Conservation (phyloP, 2,329 filamentous ascomycete genomes). For the Xylariaceae sp. region DNA sequence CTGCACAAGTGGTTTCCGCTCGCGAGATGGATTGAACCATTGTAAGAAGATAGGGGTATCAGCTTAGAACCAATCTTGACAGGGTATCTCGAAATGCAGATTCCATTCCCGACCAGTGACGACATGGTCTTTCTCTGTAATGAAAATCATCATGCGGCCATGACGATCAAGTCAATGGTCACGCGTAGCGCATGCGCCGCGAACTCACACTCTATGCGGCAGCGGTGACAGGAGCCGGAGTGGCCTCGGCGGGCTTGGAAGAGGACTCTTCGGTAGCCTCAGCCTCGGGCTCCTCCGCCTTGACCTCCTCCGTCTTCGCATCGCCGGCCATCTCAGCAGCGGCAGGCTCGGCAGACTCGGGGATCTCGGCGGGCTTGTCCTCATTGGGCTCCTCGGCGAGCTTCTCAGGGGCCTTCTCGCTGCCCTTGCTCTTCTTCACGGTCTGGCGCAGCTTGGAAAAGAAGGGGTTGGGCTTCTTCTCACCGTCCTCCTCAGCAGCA, state of each 20-base stretch:
- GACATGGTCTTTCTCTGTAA: constrained; percentile 29
- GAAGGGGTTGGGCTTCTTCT: constrained; percentile 51
- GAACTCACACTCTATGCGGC: constrained; percentile 31
- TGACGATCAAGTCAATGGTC: constrained; percentile 14
- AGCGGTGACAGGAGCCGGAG: constrained; percentile 31
- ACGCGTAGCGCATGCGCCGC: constrained; percentile 16
- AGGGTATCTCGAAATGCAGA: constrained; percentile 38
- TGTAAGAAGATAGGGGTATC: constrained; percentile 32
- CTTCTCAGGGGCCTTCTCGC: constrained; percentile 29
- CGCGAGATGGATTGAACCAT: constrained; percentile 22
- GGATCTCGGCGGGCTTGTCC: constrained; percentile 25
- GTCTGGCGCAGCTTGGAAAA: constrained; percentile 53
- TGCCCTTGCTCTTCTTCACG: constrained; percentile 33
- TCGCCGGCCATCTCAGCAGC: constrained; percentile 21
- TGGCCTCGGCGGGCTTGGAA: constrained; percentile 26
- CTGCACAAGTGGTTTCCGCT: constrained; percentile 19
- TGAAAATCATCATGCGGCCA: constrained; percentile 29
- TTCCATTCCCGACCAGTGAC: constrained; percentile 34
- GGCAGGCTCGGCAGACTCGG: constrained; percentile 24
- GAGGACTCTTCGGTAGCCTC: constrained; percentile 23
- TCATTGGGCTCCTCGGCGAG: constrained; percentile 21
- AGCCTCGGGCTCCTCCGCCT: constrained; percentile 13
- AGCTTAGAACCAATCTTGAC: constrained; percentile 33
- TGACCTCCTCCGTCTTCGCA: constrained; percentile 20
- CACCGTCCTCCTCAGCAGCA: constrained; percentile 58